Percentiles rank a stretch among this genome's conserved stretches.
phyloP scores from a whole-genome alignment of 768 basidiomycete genomes.

The Lentinula guzmanii region DNA sequence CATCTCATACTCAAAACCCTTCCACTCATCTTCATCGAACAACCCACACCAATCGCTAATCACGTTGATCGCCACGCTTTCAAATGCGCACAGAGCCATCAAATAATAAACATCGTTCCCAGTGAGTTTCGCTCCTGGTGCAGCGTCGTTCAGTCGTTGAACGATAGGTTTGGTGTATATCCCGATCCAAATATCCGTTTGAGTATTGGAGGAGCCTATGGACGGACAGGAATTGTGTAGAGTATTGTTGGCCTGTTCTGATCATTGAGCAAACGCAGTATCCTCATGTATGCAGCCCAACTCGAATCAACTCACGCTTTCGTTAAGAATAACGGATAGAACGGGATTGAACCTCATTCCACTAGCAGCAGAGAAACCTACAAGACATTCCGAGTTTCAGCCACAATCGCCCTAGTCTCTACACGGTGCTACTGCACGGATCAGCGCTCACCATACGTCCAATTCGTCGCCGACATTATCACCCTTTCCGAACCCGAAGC shows the following conservation, averaged over 20 bases:
- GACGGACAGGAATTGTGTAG: slow-evolving; percentile 62
- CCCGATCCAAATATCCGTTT: slow-evolving; percentile 49
- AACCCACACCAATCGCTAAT: slow-evolving; percentile 66
- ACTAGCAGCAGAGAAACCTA: slow-evolving; percentile 60
- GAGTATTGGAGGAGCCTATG: slow-evolving; percentile 34
- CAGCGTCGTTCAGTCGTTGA: slow-evolving; percentile 49
- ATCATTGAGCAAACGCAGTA: background rate
- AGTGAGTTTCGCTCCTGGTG: slow-evolving; percentile 58
- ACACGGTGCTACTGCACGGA: background rate
- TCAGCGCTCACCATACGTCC: slow-evolving; percentile 48
- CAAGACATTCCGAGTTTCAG: background rate
- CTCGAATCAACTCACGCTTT: background rate
- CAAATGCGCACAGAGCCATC: slow-evolving; percentile 76
- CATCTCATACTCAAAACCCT: slow-evolving; percentile 58
- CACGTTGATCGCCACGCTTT: slow-evolving; percentile 49
- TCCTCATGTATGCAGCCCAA: background rate
- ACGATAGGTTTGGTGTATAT: slow-evolving; percentile 52
- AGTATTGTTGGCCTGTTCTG: slow-evolving; percentile 52
- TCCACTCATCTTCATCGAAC: slow-evolving; percentile 62
- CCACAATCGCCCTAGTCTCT: background rate
- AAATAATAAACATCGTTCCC: slow-evolving; percentile 50
- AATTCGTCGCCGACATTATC: slow-evolving; percentile 61
- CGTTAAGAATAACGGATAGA: slow-evolving; percentile 49
- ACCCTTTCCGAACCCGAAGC: slow-evolving; percentile 52
- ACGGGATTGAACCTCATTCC: slow-evolving; percentile 34